phyloP scores from a whole-genome alignment of 164 flowering plant genomes.

The Stephania japonica region DNA sequence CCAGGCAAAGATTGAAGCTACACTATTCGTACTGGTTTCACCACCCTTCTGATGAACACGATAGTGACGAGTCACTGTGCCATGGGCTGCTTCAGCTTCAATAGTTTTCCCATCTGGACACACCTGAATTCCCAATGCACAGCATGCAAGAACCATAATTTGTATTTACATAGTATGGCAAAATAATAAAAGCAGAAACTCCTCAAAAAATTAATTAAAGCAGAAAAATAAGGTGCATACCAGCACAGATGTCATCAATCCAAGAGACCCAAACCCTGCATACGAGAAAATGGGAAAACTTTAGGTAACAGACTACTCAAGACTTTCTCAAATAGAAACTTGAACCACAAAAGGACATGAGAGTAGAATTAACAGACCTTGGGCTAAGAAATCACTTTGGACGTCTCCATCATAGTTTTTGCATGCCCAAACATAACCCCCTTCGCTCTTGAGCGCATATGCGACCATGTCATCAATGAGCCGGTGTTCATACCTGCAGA shows the following conservation, averaged over 20 bases:
- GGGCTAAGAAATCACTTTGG: constrained; percentile 97
- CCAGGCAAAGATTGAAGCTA: constrained; percentile 99
- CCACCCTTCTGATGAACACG: constrained; percentile 97
- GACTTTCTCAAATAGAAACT: constrained; percentile 4
- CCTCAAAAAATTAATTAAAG: neutral
- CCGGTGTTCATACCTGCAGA: constrained; percentile 86
- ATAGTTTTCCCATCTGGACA: constrained; percentile 99
- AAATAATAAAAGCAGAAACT: neutral
- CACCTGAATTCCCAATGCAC: constrained; percentile 39
- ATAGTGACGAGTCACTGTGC: constrained; percentile 95
- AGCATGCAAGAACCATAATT: neutral
- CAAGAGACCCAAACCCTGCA: constrained; percentile 94
- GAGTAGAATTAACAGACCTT: constrained; percentile 43
- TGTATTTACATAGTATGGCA: neutral
- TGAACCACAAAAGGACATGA: neutral
- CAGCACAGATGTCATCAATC: constrained; percentile 95
- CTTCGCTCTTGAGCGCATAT: constrained; percentile 92
- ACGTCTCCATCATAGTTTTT: constrained; percentile 98
- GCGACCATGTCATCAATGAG: constrained; percentile 99
- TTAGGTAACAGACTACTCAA: neutral
- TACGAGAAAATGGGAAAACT: constrained; percentile 7
- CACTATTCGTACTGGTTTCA: constrained; percentile 98
- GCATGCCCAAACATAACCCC: constrained; percentile 98
- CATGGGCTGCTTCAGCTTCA: constrained; percentile 99
- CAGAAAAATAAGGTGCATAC: constrained; percentile 28